Evolutionary conservation across 208 protist species (phyloP), one percentile per base, ranked within the genome.

Genomic region (Trypanosoma rangeli): DNA sequence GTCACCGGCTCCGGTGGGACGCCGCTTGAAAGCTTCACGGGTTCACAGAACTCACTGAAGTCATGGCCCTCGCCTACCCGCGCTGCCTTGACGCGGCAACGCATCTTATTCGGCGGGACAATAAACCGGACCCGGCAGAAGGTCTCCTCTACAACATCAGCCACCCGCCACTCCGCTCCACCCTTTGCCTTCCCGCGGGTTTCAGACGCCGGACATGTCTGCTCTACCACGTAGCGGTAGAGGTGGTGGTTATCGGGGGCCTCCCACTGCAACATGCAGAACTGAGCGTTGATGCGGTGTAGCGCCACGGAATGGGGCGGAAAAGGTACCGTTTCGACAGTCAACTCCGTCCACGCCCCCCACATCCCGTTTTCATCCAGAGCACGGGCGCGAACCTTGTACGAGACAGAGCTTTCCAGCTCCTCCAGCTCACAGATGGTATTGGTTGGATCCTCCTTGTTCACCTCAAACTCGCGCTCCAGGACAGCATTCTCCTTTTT

Each of bases 221-320:
- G 87, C 68, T 97, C 89, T 16, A 97, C 82, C 24, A 87, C 64
- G 69, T 95, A 95, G 61, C 80, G 78, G 76, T 97, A 97, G 53
- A 64, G 52, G 16, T 60, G 53, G 3, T 63, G 42, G 37, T 68
- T 57, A 31, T 77, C 72, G 15, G 83, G 87, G 16, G 84, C 55
- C 54, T 78, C 54, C 91, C 93, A 97, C 76, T 93, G 86, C 39
- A 97, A 70, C 7, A 85, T 73, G 69, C 86, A 87, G 65, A 82
- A 89, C 67, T 94, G 89, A 7, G 83, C 80, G 64, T 94, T 94
- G 29, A 90, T 74, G 49, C 88, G 89, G 33, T 80, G 80, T 64
- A 97, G 69, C 37, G 79, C 58, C 31, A 94, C 83, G 48, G 82
- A 65, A 24, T 64, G 64, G 8, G 93, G 93, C 5, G 93, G 76